Evolutionary conservation across 2,329 filamentous ascomycete species (phyloP).

Genomic region (Clarireedia sp.): DNA sequence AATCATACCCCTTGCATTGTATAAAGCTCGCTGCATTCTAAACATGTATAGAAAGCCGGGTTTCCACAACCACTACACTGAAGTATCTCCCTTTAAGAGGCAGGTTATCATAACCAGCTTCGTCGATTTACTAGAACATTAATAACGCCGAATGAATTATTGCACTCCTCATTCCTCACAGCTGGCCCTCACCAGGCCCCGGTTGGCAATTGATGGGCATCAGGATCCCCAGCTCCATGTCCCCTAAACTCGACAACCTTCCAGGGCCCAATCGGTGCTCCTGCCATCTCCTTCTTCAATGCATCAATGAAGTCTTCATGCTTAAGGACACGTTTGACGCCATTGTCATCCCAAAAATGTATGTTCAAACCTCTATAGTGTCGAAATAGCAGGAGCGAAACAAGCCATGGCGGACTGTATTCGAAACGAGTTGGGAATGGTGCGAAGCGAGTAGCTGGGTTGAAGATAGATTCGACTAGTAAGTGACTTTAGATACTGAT

Average conservation of each 20-base stretch:
- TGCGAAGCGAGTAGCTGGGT: not conserved
- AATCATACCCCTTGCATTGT: no score
- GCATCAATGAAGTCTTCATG: not conserved
- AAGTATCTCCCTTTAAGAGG: no score
- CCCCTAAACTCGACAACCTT: not conserved
- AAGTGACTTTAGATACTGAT: not conserved
- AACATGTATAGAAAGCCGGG: not conserved
- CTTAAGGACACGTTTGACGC: not conserved
- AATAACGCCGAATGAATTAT: no score
- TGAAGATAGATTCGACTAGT: not conserved
- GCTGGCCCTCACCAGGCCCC: no score
- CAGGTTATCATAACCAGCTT: no score
- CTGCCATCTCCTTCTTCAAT: not conserved
- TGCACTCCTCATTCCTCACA: no score
- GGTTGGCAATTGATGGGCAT: not conserved
- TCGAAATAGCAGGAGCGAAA: slow-evolving; percentile 1
- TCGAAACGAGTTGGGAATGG: not conserved
- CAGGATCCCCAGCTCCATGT: not conserved
- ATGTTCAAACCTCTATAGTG: slow-evolving; percentile 3
- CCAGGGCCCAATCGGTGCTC: not conserved
- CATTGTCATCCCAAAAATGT: slow-evolving; percentile 1
- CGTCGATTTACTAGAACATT: no score
- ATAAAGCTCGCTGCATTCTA: no score
- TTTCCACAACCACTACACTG: not conserved
- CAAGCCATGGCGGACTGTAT: not conserved